Conservation (phyloP, 768 basidiomycete genomes). For the Tylopilus vinaceipallidus region DNA sequence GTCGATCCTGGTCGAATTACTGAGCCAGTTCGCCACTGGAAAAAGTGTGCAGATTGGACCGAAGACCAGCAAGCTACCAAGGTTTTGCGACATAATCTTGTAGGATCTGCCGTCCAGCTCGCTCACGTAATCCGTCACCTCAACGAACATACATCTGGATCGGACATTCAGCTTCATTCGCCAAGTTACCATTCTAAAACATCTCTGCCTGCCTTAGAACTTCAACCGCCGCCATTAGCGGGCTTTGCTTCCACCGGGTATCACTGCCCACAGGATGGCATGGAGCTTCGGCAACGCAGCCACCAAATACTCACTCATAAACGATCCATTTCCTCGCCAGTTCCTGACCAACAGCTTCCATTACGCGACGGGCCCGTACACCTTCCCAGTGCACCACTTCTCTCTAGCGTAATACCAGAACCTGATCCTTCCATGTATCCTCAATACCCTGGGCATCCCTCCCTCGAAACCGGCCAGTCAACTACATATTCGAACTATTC, state of each 20-base stretch:
- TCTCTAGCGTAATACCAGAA: slow-evolving; percentile 7
- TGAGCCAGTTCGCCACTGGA: slow-evolving; percentile 48
- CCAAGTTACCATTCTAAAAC: slow-evolving; percentile 36
- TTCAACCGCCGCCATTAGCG: slow-evolving; percentile 40
- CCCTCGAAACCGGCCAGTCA: slow-evolving; percentile 10
- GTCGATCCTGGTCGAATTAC: slow-evolving; percentile 31
- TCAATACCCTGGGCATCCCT: slow-evolving; percentile 14
- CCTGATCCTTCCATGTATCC: slow-evolving; percentile 12
- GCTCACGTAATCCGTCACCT: slow-evolving; percentile 53
- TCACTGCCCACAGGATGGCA: slow-evolving; percentile 27
- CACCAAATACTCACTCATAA: slow-evolving; percentile 23
- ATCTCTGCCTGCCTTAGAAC: slow-evolving; percentile 35
- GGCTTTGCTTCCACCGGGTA: slow-evolving; percentile 29
- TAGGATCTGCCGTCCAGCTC: slow-evolving; percentile 62
- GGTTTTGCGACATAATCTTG: slow-evolving; percentile 61
- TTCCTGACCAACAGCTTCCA: slow-evolving; percentile 9
- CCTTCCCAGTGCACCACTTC: slow-evolving; percentile 7
- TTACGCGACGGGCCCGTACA: slow-evolving; percentile 12
- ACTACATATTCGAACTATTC: slow-evolving; percentile 18
- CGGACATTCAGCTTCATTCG: slow-evolving; percentile 37
- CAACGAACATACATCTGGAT: slow-evolving; percentile 29
- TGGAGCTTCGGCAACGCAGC: slow-evolving; percentile 16
- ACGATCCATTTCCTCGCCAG: slow-evolving; percentile 30
- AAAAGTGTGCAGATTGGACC: slow-evolving; percentile 72
- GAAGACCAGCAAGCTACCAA: slow-evolving; percentile 67